A percentile compares a stretch with the other conserved stretches of the same genome.
Conservation (phyloP, 257 asterid genomes). For the Salvia hispanica region DNA sequence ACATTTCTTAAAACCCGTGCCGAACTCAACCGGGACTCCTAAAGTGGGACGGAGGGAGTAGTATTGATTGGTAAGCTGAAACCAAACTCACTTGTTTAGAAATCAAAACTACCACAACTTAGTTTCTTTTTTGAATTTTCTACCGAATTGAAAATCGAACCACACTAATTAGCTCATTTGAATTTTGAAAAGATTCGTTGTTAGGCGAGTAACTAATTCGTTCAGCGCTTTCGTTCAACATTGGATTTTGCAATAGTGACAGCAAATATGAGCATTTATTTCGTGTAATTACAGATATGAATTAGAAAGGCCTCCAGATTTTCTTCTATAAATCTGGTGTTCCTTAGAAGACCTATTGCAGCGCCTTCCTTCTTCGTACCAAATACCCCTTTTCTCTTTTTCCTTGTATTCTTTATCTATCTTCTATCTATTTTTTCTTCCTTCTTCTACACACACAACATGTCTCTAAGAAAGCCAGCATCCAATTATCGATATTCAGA, state of each 20-base stretch:
- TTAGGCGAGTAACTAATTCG: slow-evolving; percentile 36
- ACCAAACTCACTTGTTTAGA: no score
- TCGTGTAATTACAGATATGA: slow-evolving; percentile 33
- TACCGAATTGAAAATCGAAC: no score
- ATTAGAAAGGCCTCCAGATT: slow-evolving; percentile 27
- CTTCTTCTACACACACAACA: slow-evolving; percentile 12
- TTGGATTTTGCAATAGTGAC: slow-evolving; percentile 36
- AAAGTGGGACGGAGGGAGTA: no score
- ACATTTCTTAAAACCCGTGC: no score
- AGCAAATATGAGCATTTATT: slow-evolving; percentile 27
- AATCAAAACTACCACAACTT: no score
- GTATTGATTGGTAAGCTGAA: no score
- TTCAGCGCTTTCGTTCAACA: slow-evolving; percentile 22
- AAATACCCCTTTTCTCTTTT: slow-evolving; percentile 21
- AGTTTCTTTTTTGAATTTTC: no score
- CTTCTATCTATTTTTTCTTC: neutral
- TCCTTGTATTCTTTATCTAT: slow-evolving; percentile 7
- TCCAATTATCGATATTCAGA: slow-evolving; percentile 28
- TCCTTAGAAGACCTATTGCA: slow-evolving; percentile 29
- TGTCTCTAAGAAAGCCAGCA: slow-evolving; percentile 29
- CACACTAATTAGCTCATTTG: neutral
- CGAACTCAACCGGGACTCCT: no score
- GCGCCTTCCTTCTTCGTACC: slow-evolving; percentile 29
- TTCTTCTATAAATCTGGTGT: slow-evolving; percentile 35
- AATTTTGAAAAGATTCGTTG: slow-evolving; percentile 32